These are phyloP conservation scores for Leccinum olivaceopallidum DNA, from an alignment of 768 basidiomycete genomes.

Conservation along the genomic window DNA sequence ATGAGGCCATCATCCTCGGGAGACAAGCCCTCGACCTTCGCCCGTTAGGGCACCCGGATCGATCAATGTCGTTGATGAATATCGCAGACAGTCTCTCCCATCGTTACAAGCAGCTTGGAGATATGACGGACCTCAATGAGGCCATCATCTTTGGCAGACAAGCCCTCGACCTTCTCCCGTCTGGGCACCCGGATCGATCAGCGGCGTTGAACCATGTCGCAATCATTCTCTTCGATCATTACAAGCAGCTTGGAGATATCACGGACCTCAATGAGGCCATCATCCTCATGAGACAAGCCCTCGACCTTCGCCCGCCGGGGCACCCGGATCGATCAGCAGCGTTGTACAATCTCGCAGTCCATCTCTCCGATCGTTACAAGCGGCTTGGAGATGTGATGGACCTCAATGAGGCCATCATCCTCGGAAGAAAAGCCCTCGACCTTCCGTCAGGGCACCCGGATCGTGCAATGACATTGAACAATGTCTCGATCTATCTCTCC, in stretches of 20 bases:
- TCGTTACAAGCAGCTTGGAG: no score
- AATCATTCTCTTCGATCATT: no score
- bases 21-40: neutral
- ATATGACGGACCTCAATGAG: neutral
- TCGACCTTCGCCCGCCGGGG: neutral
- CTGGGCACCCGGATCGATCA: no score
- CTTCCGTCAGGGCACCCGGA: neutral
- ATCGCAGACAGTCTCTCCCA: no score
- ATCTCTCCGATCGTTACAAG: neutral
- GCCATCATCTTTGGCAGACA: neutral
- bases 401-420: no score
- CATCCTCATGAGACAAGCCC: neutral
- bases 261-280: neutral
- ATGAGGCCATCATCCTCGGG: neutral
- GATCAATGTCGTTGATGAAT: no score
- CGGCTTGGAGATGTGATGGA: no score
- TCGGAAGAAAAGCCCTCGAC: no score
- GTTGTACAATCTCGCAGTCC: neutral
- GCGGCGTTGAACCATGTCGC: no score
- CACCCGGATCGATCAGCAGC: no score
- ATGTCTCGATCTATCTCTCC: neutral
- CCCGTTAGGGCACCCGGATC: no score
- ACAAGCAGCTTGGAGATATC: neutral
- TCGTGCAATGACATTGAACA: neutral
- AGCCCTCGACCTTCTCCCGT: neutral